phyloP scores from a whole-genome alignment of 2,329 filamentous ascomycete species.

The Waltergamsia citrina region DNA sequence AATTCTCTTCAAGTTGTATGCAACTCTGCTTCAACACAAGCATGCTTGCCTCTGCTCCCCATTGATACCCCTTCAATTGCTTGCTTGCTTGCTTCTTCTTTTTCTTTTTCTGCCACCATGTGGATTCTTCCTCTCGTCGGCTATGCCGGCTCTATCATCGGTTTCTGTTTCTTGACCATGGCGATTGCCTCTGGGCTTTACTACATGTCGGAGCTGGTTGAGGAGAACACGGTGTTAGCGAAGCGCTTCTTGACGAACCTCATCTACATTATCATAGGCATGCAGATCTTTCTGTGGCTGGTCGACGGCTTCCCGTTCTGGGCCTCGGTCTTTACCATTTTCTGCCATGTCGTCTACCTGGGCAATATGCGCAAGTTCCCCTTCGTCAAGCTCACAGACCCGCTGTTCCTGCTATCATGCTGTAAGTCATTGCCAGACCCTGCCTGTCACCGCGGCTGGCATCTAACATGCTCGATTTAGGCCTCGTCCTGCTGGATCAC shows the following conservation, averaged over 20 bases:
- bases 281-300: constrained; percentile 66
- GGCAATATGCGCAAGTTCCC: constrained; percentile 72
- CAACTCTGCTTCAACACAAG: no score
- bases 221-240: constrained; percentile 90
- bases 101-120: constrained; percentile 47
- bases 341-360: constrained; percentile 76
- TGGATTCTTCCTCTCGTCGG: constrained; percentile 93
- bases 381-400: constrained; percentile 78
- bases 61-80: not conserved
- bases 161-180: constrained; percentile 89
- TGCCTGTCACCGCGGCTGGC: not conserved
- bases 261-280: constrained; percentile 70
- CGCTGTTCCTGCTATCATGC: constrained; percentile 77
- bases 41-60: no score
- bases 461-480: constrained; percentile 32
- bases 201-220: constrained; percentile 94
- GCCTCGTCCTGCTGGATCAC: constrained; percentile 80
- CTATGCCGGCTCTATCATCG: constrained; percentile 76
- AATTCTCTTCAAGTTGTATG: no score
- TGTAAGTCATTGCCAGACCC: constrained; percentile 35
- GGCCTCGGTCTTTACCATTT: constrained; percentile 65
- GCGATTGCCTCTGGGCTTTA: constrained; percentile 97
- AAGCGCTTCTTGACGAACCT: constrained; percentile 78
- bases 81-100: not conserved
- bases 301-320: constrained; percentile 79